These are phyloP conservation scores for Sphaerulina populicola DNA, from an alignment of 2,329 filamentous ascomycete species.

Conservation along the genomic window DNA sequence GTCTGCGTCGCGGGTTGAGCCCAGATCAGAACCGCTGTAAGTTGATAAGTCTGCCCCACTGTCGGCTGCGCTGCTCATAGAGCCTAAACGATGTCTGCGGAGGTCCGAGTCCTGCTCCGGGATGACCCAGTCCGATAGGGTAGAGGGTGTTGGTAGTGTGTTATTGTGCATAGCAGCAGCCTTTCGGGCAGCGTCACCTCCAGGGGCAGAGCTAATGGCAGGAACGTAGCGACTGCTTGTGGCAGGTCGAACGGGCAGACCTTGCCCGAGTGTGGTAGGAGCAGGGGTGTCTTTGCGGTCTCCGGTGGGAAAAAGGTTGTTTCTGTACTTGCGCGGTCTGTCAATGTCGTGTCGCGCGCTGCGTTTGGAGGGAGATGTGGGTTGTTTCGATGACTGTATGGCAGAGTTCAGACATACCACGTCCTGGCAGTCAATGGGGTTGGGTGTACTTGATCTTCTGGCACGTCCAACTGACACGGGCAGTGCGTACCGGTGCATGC, in stretches of 20 bases:
- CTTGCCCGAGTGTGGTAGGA: constrained; percentile 15
- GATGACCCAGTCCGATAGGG: constrained; percentile 1
- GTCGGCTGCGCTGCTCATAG: constrained; percentile 31
- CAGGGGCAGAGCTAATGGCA: constrained; percentile 17
- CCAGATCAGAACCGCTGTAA: constrained; percentile 20
- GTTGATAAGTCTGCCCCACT: constrained; percentile 32
- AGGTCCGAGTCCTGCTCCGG: constrained; percentile 16
- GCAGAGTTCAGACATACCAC: constrained; percentile 9
- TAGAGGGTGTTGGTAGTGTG: not conserved
- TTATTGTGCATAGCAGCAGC: constrained; percentile 26
- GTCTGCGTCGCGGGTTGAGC: constrained; percentile 25
- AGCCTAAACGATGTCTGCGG: constrained; percentile 25
- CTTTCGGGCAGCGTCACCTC: constrained; percentile 29
- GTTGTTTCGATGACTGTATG: constrained; percentile 9
- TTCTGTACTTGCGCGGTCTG: constrained; percentile 26
- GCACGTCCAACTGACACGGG: constrained; percentile 16
- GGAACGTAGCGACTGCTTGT: constrained; percentile 9
- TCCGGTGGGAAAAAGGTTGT: constrained; percentile 12
- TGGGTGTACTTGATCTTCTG: constrained; percentile 26
- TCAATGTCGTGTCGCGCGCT: constrained; percentile 23
- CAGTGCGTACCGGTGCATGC: constrained; percentile 13
- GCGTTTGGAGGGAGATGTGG: constrained; percentile 29
- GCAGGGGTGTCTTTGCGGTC: constrained; percentile 32
- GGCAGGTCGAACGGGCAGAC: constrained; percentile 20
- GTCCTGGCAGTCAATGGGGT: constrained; percentile 11